These are phyloP conservation scores for Apiotrichum sp. DNA, from an alignment of 1,284 basidiomycete genomes.

Conservation along the genomic window DNA sequence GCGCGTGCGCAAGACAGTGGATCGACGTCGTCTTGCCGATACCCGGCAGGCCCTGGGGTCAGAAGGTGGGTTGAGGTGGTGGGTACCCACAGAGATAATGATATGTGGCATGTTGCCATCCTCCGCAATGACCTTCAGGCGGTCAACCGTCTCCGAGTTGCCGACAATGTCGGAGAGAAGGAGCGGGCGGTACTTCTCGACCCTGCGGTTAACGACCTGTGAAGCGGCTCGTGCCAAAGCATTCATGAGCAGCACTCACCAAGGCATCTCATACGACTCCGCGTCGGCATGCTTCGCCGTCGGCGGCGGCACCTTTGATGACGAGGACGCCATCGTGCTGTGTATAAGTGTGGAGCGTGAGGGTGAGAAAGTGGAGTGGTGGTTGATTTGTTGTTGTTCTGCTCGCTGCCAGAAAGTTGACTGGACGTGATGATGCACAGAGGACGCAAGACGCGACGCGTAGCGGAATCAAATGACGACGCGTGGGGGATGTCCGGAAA, in stretches of 20 bases:
- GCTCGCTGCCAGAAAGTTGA: no score
- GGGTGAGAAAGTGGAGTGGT: no score
- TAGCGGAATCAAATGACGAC: no score
- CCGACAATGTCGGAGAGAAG: slow-evolving; percentile 86
- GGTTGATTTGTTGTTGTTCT: no score
- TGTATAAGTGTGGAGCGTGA: no score
- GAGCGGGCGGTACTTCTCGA: slow-evolving; percentile 86
- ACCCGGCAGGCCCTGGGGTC: slow-evolving; percentile 83
- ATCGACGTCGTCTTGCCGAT: slow-evolving; percentile 99
- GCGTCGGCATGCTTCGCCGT: slow-evolving; percentile 41
- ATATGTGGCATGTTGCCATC: slow-evolving; percentile 98
- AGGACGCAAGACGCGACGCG: no score
- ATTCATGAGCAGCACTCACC: slow-evolving; percentile 51
- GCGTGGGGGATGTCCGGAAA: no score
- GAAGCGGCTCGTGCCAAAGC: no score
- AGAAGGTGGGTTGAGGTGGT: background rate
- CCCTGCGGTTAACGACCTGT: slow-evolving; percentile 53
- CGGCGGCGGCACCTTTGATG: slow-evolving; percentile 9
- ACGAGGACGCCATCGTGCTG: slow-evolving; percentile 48
- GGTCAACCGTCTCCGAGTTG: slow-evolving; percentile 92
- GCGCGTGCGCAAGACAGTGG: slow-evolving; percentile 90
- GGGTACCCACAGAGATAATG: slow-evolving; percentile 85
- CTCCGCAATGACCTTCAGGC: slow-evolving; percentile 91
- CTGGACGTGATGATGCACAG: no score
- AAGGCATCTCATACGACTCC: slow-evolving; percentile 48